Percentiles rank a stretch among this genome's conserved stretches.
Evolutionary conservation across 2,329 filamentous ascomycete genomes (phyloP).

Genomic region (Phaeomoniella chlamydospora): DNA sequence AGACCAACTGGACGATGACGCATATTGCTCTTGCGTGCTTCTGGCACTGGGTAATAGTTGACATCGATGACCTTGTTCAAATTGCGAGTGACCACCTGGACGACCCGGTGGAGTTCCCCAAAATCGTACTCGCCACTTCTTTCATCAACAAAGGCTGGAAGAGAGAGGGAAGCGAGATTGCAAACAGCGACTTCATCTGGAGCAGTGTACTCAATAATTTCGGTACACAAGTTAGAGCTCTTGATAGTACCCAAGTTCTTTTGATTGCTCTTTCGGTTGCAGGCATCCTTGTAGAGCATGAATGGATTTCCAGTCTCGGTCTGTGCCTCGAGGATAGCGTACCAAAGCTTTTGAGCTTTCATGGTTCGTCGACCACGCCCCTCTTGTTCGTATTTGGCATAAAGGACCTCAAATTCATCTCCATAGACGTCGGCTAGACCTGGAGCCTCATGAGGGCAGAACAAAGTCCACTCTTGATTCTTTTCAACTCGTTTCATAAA

Average conservation of each 20-base stretch:
- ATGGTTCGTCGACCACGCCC: slow-evolving; percentile 80
- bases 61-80: slow-evolving; percentile 97
- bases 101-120: slow-evolving; percentile 88
- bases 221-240: slow-evolving; percentile 97
- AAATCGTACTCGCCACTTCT: slow-evolving; percentile 80
- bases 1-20: slow-evolving; percentile 91
- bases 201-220: slow-evolving; percentile 94
- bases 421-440: slow-evolving; percentile 94
- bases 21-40: slow-evolving; percentile 93
- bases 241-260: slow-evolving; percentile 98
- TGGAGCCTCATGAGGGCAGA: slow-evolving; percentile 94
- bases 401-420: slow-evolving; percentile 90
- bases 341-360: slow-evolving; percentile 98
- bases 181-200: slow-evolving; percentile 98
- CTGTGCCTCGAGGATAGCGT: slow-evolving; percentile 93
- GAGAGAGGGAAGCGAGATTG: slow-evolving; percentile 87
- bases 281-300: slow-evolving; percentile 98
- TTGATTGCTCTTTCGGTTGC: slow-evolving; percentile 99
- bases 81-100: slow-evolving; percentile 83
- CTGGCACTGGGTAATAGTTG: slow-evolving; percentile 94
- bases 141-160: slow-evolving; percentile 84
- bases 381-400: slow-evolving; percentile 77
- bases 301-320: slow-evolving; percentile 98
- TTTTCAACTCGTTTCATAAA: slow-evolving; percentile 99
- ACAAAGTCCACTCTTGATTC: slow-evolving; percentile 92